Base-by-base conservation (phyloP, 495 filamentous ascomycete genomes). In the Trichocladium antarcticum region DNA sequence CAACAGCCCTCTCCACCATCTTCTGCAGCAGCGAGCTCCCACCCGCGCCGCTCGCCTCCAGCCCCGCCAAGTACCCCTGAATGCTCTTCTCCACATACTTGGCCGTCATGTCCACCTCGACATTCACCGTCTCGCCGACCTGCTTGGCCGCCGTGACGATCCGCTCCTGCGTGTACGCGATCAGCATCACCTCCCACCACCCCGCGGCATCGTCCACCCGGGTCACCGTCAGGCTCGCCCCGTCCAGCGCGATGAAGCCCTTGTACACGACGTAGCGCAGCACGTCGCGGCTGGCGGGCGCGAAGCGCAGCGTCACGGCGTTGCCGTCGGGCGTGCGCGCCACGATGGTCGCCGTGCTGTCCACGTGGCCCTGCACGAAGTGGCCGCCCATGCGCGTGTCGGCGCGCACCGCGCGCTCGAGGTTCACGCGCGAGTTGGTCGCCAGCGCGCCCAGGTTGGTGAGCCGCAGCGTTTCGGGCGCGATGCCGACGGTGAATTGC, bases 71-170 rank as follows among this genome's bases (percentile, higher is more conserved):
- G 50, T 85, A 84, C n/a, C 76, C 83, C 42, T 71, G 68, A 55
- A 87, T 81, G 50, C 85, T 88, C 79, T 96, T 99, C 80, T 96
- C 93, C 16, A 96, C 89, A 63, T 97, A 96, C 75, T 99, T 99
- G 5, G 90, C 93, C 55, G 96, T 82, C 74, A 95, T 89, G 66
- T 99, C 93, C 43, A 97, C 94, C 74, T 99, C 93, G 15, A 97
- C 82, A 65, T 99, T 99, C 27, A 97, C 88, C 42, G 77, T 74
- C 6, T 95, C 88, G 1, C 93, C 89, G n/a, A 71, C 66, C 64
- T 74, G 71, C 76, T 99, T 97, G 10, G 63, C 68, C 9, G 84
- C 87, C 49, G 84, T 85, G 1, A 95, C 87, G 29, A 97, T 80
- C 65, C 82, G 81, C 69, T 89, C 88, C 72, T 96, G 93, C 34